Percentiles rank a stretch among this genome's conserved stretches.
Evolutionary conservation across 495 filamentous ascomycete genomes (phyloP).

Genomic region (Penicillium coffeae): DNA sequence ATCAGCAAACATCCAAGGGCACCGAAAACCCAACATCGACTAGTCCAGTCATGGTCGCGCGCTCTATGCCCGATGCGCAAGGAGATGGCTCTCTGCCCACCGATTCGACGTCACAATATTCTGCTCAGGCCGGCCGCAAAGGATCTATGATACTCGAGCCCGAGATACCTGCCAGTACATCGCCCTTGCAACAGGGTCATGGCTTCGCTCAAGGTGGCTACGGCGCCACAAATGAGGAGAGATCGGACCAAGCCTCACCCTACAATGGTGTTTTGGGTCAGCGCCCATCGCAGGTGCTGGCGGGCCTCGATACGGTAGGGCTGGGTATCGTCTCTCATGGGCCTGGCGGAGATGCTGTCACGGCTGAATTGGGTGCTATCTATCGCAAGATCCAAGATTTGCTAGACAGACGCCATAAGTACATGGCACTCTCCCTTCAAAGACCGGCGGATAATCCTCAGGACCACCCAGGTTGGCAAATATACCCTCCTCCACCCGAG

Average conservation of each 20-base stretch:
- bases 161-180: not conserved
- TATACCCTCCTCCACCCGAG: conserved; percentile 87
- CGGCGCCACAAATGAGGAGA: not conserved
- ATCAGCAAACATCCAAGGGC: conserved; percentile 53
- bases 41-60: conserved; percentile 17
- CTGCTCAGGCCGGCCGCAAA: conserved; percentile 7
- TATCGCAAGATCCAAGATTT: conserved; percentile 84
- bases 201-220: not conserved
- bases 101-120: conserved; percentile 7
- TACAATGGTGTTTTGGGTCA: not conserved
- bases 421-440: conserved; percentile 84
- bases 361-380: conserved; percentile 75
- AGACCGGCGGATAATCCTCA: conserved; percentile 77
- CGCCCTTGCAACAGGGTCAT: not conserved
- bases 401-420: conserved; percentile 80
- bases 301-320: conserved; percentile 45
- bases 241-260: not conserved
- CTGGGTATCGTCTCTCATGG: conserved; percentile 48
- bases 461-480: conserved; percentile 75
- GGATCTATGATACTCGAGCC: conserved; percentile 12
- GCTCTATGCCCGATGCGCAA: conserved; percentile 6
- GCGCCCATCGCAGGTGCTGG: not conserved
- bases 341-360: conserved; percentile 64
- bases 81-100: conserved; percentile 7
- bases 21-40: conserved; percentile 16